Base-by-base conservation (phyloP, 2,329 filamentous ascomycete species). In the Colletotrichum sp. region DNA sequence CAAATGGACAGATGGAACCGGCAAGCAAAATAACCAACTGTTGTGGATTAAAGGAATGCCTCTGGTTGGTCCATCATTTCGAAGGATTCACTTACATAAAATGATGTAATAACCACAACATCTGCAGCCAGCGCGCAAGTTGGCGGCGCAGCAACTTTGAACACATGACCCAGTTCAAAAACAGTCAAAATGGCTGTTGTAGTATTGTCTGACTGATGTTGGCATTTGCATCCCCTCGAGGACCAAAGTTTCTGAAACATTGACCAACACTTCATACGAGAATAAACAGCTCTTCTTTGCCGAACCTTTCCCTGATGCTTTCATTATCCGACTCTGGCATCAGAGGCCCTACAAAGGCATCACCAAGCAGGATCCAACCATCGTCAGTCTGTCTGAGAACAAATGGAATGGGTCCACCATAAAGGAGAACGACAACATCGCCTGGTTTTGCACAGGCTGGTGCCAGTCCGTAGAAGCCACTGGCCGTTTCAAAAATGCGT, bases 41-140 rank as follows among this genome's bases (percentile, higher is more conserved):
- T 36, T 34, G 48, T 52, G 60, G 67, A 21, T 16, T 71, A 24
- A 24, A 55, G 30, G 21, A 18, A 24, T 30, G 28, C 16, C 34
- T n/a, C 34, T 60, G 65, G 30, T 63, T 57, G 43, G 55, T 48
- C 8, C 26, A n/a, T 21, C 28, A 24, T 34, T 34, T 38, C 6
- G 28, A 28, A 66, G 34, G 32, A 28, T 58, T 26, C 15, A 38
- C 32, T 57, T 55, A 63, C 68, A 72, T 61, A 38, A 67, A 52
- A 38, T 75, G 61, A 75, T 72, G 72, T 67, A 67, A 75, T 55
- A 43, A 74, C 18, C 16, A 70, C 32, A 26, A 38, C 7, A 52
- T 26, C 13, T n/a, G 38, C 38, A 24, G 32, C 9, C n/a, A 61
- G 48, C 9, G 60, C 52, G 32, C 21, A 63, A 16, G 43, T 64